phyloP scores from a whole-genome alignment of 2,329 filamentous ascomycete genomes.

The Trichothecium sympodiale region DNA sequence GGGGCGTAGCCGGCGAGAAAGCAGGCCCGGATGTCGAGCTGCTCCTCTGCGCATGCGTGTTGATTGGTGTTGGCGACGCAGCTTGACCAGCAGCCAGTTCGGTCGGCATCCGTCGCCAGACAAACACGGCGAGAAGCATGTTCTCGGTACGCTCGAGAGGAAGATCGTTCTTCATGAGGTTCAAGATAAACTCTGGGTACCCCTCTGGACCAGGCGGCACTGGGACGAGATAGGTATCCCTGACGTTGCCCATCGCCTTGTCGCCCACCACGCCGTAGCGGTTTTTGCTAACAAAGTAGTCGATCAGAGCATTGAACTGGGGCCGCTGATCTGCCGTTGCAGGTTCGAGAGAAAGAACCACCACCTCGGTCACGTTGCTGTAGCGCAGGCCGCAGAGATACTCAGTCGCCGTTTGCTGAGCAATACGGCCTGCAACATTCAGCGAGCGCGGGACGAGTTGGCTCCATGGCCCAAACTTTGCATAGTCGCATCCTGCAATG shows the following conservation, averaged over 20 bases:
- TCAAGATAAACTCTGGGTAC: slow-evolving; percentile 77
- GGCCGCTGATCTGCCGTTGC: slow-evolving; percentile 45
- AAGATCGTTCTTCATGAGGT: slow-evolving; percentile 75
- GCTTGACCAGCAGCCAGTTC: too few species aligned
- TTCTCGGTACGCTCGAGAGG: slow-evolving; percentile 62
- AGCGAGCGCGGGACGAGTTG: slow-evolving; percentile 62
- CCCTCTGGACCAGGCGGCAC: slow-evolving; percentile 59
- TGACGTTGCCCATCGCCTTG: slow-evolving; percentile 61
- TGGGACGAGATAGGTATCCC: slow-evolving; percentile 86
- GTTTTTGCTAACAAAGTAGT: slow-evolving; percentile 74
- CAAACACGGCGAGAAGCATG: slow-evolving; percentile 73
- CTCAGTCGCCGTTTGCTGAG: slow-evolving; percentile 71
- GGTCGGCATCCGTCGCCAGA: slow-evolving; percentile 56
- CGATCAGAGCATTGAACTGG: slow-evolving; percentile 66
- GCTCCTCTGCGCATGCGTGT: slow-evolving; percentile 22
- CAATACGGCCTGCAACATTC: slow-evolving; percentile 68
- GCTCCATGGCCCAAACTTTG: slow-evolving; percentile 51
- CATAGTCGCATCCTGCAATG: slow-evolving; percentile 72
- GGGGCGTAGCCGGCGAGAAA: slow-evolving; percentile 43
- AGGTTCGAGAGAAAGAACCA: slow-evolving; percentile 63
- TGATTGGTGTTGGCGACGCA: background rate
- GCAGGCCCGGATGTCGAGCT: slow-evolving; percentile 37
- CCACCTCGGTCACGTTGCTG: slow-evolving; percentile 71
- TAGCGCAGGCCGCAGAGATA: slow-evolving; percentile 84
- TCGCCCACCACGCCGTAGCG: slow-evolving; percentile 83